These are phyloP conservation scores for Serpula lacrymans DNA, from an alignment of 768 basidiomycete genomes.

Conservation along the genomic window DNA sequence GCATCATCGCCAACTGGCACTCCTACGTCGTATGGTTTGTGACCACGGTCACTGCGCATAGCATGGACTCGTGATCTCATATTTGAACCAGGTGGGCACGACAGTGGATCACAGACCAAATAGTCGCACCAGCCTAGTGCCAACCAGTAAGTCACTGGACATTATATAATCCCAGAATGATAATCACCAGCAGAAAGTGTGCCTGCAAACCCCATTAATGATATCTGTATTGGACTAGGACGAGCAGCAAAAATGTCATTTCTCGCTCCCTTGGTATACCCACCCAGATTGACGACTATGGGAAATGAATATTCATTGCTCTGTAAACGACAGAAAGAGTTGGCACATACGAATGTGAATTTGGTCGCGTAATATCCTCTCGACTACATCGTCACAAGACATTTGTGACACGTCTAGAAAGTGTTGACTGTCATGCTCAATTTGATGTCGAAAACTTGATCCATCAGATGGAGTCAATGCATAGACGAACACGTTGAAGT, in stretches of 20 bases:
- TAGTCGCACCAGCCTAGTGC: slow-evolving; percentile 47
- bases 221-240: slow-evolving; percentile 46
- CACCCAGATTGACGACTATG: slow-evolving; percentile 43
- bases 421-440: slow-evolving; percentile 35
- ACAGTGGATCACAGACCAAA: slow-evolving; percentile 40
- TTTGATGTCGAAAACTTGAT: slow-evolving; percentile 39
- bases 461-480: slow-evolving; percentile 48
- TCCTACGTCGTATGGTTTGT: slow-evolving; percentile 16
- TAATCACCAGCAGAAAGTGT: slow-evolving; percentile 37
- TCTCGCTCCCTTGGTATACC: slow-evolving; percentile 50
- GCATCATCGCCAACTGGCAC: slow-evolving; percentile 34
- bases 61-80: no score
- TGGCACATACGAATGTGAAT: slow-evolving; percentile 42
- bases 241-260: slow-evolving; percentile 52
- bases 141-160: not conserved
- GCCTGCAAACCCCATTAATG: slow-evolving; percentile 50
- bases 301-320: not conserved
- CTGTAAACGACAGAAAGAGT: not conserved
- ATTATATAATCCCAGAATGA: no score
- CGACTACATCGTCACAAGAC: slow-evolving; percentile 32
- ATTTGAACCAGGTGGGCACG: slow-evolving; percentile 40
- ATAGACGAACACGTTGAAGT: slow-evolving; percentile 43
- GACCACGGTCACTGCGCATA: not conserved
- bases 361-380: slow-evolving; percentile 37
- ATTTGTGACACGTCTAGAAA: slow-evolving; percentile 42